Percentiles rank a stretch among this genome's conserved stretches.
Conservation (phyloP, 805 yeast genomes). For the Kluyveromyces nonfermentans region DNA sequence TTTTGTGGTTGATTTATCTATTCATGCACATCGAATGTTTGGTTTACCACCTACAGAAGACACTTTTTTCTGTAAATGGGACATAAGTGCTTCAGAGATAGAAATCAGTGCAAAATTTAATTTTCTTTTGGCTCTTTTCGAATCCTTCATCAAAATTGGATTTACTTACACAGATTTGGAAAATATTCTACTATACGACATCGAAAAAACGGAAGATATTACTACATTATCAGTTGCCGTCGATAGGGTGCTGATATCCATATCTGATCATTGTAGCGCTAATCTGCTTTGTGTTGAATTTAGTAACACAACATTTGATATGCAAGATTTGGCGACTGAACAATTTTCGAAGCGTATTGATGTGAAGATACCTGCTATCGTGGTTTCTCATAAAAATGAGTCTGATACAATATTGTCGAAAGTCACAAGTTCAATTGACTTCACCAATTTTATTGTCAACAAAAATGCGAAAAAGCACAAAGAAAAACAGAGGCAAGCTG, state of each 20-base stretch:
- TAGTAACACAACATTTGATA: slow-evolving; percentile 29
- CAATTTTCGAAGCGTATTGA: slow-evolving; percentile 51
- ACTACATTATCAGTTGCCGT: slow-evolving; percentile 52
- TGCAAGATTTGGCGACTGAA: slow-evolving; percentile 62
- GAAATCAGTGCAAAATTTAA: slow-evolving; percentile 40
- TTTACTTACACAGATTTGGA: slow-evolving; percentile 68
- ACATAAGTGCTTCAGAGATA: slow-evolving; percentile 57
- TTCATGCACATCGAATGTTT: slow-evolving; percentile 87
- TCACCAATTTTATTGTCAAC: slow-evolving; percentile 53
- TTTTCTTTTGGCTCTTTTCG: slow-evolving; percentile 36
- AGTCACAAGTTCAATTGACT: slow-evolving; percentile 46
- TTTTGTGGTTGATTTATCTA: slow-evolving; percentile 37
- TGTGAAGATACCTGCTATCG: slow-evolving; percentile 40
- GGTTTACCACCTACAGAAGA: slow-evolving; percentile 87
- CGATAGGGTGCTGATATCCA: slow-evolving; percentile 35
- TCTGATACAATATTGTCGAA: slow-evolving; percentile 28
- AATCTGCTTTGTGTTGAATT: slow-evolving; percentile 19
- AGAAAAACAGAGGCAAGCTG: slow-evolving; percentile 51
- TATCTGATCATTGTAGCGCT: slow-evolving; percentile 30
- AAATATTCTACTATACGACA: slow-evolving; percentile 53
- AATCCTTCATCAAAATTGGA: slow-evolving; percentile 39
- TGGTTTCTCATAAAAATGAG: slow-evolving; percentile 21
- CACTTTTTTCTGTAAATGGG: slow-evolving; percentile 89
- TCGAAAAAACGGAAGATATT: slow-evolving; percentile 56
- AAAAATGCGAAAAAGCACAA: slow-evolving; percentile 38